A percentile compares a stretch with the other conserved stretches of the same genome.
Evolutionary conservation across 768 basidiomycete species (phyloP).

Genomic region (Leccinum truebloodii): DNA sequence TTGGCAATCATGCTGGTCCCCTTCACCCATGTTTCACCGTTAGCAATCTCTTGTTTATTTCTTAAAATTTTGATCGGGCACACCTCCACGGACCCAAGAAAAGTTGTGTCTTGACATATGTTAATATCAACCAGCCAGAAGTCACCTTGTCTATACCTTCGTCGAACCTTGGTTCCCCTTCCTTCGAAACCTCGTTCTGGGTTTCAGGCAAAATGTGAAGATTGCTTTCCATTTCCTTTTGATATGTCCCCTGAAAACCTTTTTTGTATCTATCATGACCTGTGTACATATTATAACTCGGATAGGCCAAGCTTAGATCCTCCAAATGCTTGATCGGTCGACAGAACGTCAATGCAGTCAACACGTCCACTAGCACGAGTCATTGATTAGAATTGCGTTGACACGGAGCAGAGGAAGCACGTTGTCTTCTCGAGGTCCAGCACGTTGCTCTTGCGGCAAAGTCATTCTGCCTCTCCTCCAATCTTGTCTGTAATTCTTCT

Average conservation of each 20-base stretch:
- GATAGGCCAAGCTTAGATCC: neutral
- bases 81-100: constrained; percentile 24
- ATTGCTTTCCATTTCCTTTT: constrained; percentile 18
- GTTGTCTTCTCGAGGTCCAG: neutral
- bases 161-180: constrained; percentile 10
- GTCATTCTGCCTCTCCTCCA: constrained; percentile 6
- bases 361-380: neutral
- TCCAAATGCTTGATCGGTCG: neutral
- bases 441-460: neutral
- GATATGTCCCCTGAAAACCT: constrained; percentile 19
- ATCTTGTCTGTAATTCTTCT: constrained; percentile 15
- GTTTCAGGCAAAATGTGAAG: constrained; percentile 15
- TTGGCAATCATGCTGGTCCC: neutral
- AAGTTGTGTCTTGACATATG: constrained; percentile 14
- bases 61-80: constrained; percentile 17
- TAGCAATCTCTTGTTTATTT: constrained; percentile 30
- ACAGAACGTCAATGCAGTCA: neutral
- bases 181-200: constrained; percentile 6
- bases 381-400: neutral
- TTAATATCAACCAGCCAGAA: constrained; percentile 26
- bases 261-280: constrained; percentile 27
- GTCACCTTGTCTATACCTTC: constrained; percentile 28
- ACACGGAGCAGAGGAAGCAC: neutral
- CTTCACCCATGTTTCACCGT: constrained; percentile 5
- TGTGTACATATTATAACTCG: constrained; percentile 1